These are phyloP conservation scores for Euphorbia celastroides DNA, from an alignment of 441 rosid genomes.

Conservation along the genomic window DNA sequence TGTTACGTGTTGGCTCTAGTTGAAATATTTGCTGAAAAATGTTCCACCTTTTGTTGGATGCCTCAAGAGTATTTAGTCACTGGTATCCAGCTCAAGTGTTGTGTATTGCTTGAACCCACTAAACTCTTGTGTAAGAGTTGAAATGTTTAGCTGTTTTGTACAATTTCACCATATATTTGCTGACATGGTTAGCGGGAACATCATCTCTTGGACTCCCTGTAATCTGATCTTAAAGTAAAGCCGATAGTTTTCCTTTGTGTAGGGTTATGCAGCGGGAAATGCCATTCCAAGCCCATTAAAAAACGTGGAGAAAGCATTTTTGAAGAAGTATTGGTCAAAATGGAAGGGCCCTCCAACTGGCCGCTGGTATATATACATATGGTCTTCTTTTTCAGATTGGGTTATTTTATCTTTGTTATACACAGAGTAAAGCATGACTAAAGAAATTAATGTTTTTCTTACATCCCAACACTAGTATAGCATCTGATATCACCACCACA, in stretches of 20 bases:
- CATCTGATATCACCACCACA: neutral
- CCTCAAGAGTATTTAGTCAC: neutral
- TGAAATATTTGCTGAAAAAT: neutral
- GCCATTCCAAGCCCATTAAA: constrained; percentile 84
- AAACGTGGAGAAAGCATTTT: constrained; percentile 77
- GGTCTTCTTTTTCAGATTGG: neutral
- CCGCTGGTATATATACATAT: constrained; percentile 53
- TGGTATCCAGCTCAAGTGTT: neutral
- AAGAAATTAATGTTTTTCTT: neutral
- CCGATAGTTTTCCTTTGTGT: constrained; percentile 12
- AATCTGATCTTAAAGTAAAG: neutral
- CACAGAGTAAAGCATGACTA: neutral
- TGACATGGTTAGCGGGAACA: neutral
- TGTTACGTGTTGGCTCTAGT: neutral
- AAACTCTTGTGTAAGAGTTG: neutral
- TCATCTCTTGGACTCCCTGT: neutral
- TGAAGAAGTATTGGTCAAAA: constrained; percentile 87
- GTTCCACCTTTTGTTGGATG: neutral
- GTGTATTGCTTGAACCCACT: neutral
- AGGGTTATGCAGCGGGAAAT: constrained; percentile 94
- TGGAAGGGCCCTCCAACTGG: constrained; percentile 88
- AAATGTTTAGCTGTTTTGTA: neutral
- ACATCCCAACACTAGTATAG: neutral
- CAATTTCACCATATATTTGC: neutral
- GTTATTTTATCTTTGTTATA: neutral